Base-by-base conservation (phyloP, 148 eudicot species). In the Tetragonia tetragonoides region DNA sequence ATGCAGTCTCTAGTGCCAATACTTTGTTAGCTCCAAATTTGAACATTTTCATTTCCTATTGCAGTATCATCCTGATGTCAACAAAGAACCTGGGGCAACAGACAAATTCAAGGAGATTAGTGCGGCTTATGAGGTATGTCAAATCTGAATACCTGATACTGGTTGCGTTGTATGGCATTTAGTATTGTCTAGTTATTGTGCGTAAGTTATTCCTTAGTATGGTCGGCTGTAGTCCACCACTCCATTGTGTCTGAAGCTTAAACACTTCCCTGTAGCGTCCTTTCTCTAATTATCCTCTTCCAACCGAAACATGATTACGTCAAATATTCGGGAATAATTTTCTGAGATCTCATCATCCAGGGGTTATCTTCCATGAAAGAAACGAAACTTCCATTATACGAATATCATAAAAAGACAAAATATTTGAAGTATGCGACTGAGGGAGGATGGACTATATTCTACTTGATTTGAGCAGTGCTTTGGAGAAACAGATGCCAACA, bases 101-200 rank as follows among this genome's bases (percentile, higher is more conserved):
- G 99, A 95, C 23, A 95, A 95, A 85, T 95, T 95, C 78, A 95
- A 95, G 87, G 97, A 95, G 90, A 95, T 95, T 72, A 95, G 97
- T 84, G 81, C 90, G 84, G 99, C 99, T 23, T 95, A 95, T 83
- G 99, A 95, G 99, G 99, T 95, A 89, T 82, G 87, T 68, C 42
- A 65, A 39, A 71, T 12, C 40, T 60, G 60, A 6, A 49, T 49
- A 14, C 10, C 14, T 10, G 11, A 49, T 9, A 37, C 39, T 64
- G 73, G 40, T 66, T 57, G 40, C 41, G 21, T n/a, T 63, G 42
- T 71, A 18, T 57, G 40, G 49, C 12, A 44, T 17, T 15, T 38
- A 59, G 66, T 16, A 1, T 78, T 24, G n/a, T 41, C 66, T 66
- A 41, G 41, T 5, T 59, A 57, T 17, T 23, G 23, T 65, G 39